phyloP scores from a whole-genome alignment of 306 rosid genomes.

The Hippophae rhamnoides region DNA sequence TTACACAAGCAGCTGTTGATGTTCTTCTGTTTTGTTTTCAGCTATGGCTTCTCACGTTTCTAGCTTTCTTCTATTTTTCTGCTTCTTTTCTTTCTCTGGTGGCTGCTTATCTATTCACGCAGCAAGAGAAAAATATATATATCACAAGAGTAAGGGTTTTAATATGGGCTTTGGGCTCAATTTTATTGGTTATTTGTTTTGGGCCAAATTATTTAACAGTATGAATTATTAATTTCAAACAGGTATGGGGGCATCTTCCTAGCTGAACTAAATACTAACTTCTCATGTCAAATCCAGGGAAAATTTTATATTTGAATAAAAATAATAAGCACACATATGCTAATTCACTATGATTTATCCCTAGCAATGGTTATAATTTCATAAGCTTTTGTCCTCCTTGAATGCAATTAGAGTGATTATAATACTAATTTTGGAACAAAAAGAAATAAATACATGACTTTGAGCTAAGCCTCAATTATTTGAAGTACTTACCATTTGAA shows the following conservation, averaged over 20 bases:
- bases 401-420: background rate
- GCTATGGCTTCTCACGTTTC: no score
- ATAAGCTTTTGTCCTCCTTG: background rate
- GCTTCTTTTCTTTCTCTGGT: no score
- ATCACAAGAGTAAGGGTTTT: no score
- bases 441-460: slow-evolving; percentile 9
- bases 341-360: background rate
- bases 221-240: slow-evolving; percentile 10
- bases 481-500: slow-evolving; percentile 54
- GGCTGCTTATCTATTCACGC: no score
- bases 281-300: background rate
- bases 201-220: no score
- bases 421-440: slow-evolving; percentile 6
- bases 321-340: background rate
- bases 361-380: background rate
- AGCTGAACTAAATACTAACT: background rate
- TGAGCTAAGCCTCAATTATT: slow-evolving; percentile 8
- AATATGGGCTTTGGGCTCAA: no score
- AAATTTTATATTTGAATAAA: background rate
- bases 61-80: no score
- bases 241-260: background rate
- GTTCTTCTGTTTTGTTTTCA: no score
- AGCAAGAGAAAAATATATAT: no score
- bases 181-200: no score
- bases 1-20: no score